Evolutionary conservation across 2,329 filamentous ascomycete genomes (phyloP).

Genomic region (Paecilomyces variotii): DNA sequence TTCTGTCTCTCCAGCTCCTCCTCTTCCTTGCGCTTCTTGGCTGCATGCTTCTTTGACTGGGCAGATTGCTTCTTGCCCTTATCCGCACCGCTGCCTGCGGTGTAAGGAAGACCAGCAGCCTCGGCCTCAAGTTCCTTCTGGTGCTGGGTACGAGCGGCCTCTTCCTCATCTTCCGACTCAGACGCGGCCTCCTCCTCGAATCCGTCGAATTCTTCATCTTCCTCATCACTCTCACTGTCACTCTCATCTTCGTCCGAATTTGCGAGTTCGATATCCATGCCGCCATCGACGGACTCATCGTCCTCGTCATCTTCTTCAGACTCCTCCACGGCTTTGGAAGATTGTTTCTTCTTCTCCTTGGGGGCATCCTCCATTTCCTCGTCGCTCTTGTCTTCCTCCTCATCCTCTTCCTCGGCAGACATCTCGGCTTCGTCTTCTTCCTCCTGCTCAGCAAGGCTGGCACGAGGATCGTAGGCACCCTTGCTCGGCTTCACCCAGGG

Average conservation of each 20-base stretch:
- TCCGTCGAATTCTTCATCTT: slow-evolving; percentile 42
- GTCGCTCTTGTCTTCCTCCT: slow-evolving; percentile 34
- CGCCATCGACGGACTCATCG: slow-evolving; percentile 36
- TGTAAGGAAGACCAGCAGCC: slow-evolving; percentile 58
- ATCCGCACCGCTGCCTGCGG: slow-evolving; percentile 39
- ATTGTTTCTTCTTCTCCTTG: slow-evolving; percentile 21
- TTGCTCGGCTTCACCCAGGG: slow-evolving; percentile 85
- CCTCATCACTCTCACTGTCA: slow-evolving; percentile 31
- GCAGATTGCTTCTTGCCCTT: slow-evolving; percentile 60
- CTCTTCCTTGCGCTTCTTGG: slow-evolving; percentile 58
- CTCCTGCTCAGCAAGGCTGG: slow-evolving; percentile 79
- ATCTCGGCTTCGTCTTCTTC: slow-evolving; percentile 75
- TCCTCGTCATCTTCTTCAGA: slow-evolving; percentile 37
- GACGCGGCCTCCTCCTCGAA: slow-evolving; percentile 45
- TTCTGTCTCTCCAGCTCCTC: slow-evolving; percentile 89
- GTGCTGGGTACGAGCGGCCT: slow-evolving; percentile 58
- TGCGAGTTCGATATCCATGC: slow-evolving; percentile 43
- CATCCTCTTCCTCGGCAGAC: slow-evolving; percentile 52
- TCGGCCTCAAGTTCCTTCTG: slow-evolving; percentile 92
- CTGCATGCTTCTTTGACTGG: slow-evolving; percentile 60
- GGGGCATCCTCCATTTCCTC: slow-evolving; percentile 32
- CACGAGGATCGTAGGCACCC: slow-evolving; percentile 85
- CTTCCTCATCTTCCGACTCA: slow-evolving; percentile 51
- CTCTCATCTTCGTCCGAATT: slow-evolving; percentile 42
- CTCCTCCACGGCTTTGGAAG: slow-evolving; percentile 26